Evolutionary conservation across 768 basidiomycete species (phyloP), one percentile per base, ranked within the genome.

Genomic region (Lactifluus hygrophoroides): DNA sequence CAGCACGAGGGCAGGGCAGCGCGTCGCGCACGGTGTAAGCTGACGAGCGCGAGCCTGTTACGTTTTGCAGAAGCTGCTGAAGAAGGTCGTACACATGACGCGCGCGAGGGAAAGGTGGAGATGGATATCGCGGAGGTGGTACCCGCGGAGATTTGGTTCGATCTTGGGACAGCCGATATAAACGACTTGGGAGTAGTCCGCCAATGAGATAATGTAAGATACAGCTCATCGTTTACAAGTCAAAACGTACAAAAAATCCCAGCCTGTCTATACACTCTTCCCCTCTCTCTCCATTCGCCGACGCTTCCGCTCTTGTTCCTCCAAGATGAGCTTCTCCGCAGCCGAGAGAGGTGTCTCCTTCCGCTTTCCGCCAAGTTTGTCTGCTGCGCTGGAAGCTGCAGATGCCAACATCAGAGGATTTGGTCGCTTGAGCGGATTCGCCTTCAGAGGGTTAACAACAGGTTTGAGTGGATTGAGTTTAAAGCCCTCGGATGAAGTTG

Each of bases 271-370:
- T 42, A 47, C 34, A 34, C 57, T 58, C 56, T 52, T 59, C 8
- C 64, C 65, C 40, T 77, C 77, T 42, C 77, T 67, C 63, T 88
- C 88, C 83, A 88, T 85, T 63, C 82, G 75, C 63, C 91, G 76
- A 69, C 85, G 79, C 72, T 95, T 94, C 68, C 92, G 78, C 70
- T 92, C 91, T 73, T 90, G 88, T 28, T 96, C 93, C 75, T 97
- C 95, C 57, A 84, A 64, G 60, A 96, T 94, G 58, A 98, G 72
- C 62, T 80, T 77, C 71, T 97, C 94, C 16, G 89, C 89, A 25
- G 89, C 90, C 65, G 84, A 83, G 80, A 94, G 82, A 19, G 79
- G 75, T 13, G 60, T 32, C 50, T 82, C 74, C 11, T 79, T 80
- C 5, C 85, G 78, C 73, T 87, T 86, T 76, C 78, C 83, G 44